These are phyloP conservation scores for Seiridium cupressi DNA, from an alignment of 2,329 filamentous ascomycete genomes.

Conservation along the genomic window DNA sequence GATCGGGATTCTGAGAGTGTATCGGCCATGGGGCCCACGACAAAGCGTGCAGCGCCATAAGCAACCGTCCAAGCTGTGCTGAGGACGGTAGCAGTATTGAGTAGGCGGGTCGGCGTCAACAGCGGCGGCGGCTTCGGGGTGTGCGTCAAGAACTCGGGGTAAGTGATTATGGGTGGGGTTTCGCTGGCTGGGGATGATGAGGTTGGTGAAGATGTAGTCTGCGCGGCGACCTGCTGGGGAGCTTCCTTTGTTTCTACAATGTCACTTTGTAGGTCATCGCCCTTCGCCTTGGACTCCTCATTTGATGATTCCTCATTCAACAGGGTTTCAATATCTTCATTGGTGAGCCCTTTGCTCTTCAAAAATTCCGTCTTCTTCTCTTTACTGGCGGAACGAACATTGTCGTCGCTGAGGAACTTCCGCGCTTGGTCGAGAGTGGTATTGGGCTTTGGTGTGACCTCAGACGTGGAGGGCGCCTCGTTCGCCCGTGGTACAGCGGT, in stretches of 20 bases:
- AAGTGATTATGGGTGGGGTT: constrained; percentile 64
- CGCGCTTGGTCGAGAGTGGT: constrained; percentile 62
- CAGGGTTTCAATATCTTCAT: constrained; percentile 66
- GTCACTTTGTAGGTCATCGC: background rate
- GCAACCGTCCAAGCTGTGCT: constrained; percentile 58
- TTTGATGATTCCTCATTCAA: constrained; percentile 35
- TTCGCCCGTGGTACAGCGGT: background rate
- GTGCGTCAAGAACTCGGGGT: constrained; percentile 66
- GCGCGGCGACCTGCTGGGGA: background rate
- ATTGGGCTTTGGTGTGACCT: constrained; percentile 16
- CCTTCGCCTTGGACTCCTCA: constrained; percentile 1
- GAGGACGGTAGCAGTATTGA: constrained; percentile 59
- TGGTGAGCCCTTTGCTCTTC: constrained; percentile 69
- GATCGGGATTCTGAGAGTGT: constrained; percentile 48
- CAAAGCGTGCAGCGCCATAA: constrained; percentile 69
- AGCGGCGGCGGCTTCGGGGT: constrained; percentile 56
- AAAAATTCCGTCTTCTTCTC: constrained; percentile 78
- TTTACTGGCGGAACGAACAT: constrained; percentile 64
- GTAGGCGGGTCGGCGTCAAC: constrained; percentile 58
- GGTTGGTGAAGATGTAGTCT: background rate
- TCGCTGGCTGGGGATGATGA: constrained; percentile 25
- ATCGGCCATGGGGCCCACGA: constrained; percentile 62
- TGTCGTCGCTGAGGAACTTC: constrained; percentile 73
- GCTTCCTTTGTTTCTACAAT: background rate
- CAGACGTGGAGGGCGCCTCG: background rate